Conservation (phyloP, 257 asterid genomes). For the Anisodus tanguticus region DNA sequence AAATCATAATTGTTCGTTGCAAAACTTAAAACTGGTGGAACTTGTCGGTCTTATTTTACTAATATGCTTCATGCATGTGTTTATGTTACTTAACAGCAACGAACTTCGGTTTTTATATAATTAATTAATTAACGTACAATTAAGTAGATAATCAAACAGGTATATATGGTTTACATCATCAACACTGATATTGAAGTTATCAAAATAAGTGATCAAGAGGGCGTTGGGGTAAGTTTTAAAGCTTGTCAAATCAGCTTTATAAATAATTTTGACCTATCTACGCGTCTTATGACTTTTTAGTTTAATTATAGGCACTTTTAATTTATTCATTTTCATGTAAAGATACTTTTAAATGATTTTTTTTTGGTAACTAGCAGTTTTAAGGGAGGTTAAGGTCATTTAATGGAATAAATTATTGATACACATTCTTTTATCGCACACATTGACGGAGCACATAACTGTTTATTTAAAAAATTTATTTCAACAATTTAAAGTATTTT, state of each 20-base stretch:
- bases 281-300: not conserved
- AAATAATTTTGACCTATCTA: not conserved
- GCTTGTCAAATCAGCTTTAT: not conserved
- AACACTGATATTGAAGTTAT: not conserved
- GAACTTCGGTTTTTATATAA: not conserved
- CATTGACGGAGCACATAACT: too few species aligned
- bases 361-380: too few species aligned
- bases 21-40: not conserved
- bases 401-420: too few species aligned
- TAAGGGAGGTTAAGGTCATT: too few species aligned
- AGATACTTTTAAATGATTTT: too few species aligned
- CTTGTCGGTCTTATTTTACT: not conserved
- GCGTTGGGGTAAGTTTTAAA: not conserved
- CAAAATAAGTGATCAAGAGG: not conserved
- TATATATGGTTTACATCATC: not conserved
- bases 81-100: not conserved
- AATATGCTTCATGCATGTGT: not conserved
- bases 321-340: too few species aligned
- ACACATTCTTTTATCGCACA: too few species aligned
- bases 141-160: not conserved
- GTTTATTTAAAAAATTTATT: too few species aligned
- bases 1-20: not conserved
- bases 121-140: not conserved
- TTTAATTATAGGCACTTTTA: not conserved
- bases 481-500: too few species aligned